Conservation (phyloP, 2,329 filamentous ascomycete genomes). For the Botrytis fragariae region DNA sequence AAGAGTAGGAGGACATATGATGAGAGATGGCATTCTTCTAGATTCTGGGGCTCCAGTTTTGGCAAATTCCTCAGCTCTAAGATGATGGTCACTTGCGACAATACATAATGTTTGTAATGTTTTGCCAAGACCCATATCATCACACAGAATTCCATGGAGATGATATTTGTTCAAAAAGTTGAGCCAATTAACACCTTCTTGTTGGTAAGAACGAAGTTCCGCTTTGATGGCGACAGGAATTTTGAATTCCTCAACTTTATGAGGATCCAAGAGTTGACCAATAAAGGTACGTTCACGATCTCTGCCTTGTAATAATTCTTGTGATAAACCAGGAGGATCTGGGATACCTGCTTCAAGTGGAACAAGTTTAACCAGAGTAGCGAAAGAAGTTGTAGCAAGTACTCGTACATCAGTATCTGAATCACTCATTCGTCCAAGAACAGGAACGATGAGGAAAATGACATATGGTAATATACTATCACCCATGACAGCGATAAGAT, state of each 20-base stretch:
- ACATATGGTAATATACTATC: conserved; percentile 95
- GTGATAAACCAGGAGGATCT: conserved; percentile 87
- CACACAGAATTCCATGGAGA: conserved; percentile 94
- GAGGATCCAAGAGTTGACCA: conserved; percentile 89
- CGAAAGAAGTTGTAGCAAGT: conserved; percentile 94
- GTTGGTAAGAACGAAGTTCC: conserved; percentile 92
- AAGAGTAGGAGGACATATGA: conserved; percentile 92
- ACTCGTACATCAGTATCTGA: conserved; percentile 94
- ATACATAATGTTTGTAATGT: conserved; percentile 97
- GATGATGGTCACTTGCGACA: conserved; percentile 94
- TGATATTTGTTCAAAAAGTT: conserved; percentile 98
- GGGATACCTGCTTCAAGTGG: conserved; percentile 96
- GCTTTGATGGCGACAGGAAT: conserved; percentile 98
- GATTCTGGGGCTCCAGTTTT: conserved; percentile 77
- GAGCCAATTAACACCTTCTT: conserved; percentile 98
- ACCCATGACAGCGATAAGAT: conserved; percentile 97
- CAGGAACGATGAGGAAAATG: conserved; percentile 96
- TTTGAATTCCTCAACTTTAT: conserved; percentile 91
- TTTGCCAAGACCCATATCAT: conserved; percentile 98
- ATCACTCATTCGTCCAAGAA: conserved; percentile 96
- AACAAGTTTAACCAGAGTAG: conserved; percentile 93
- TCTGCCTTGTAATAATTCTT: conserved; percentile 82
- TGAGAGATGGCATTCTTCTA: conserved; percentile 80
- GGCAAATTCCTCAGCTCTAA: conserved; percentile 84
- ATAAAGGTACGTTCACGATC: conserved; percentile 97